Evolutionary conservation across 1,139 yeast species (phyloP).

Genomic region (Cylindricascospora bacillispora): DNA sequence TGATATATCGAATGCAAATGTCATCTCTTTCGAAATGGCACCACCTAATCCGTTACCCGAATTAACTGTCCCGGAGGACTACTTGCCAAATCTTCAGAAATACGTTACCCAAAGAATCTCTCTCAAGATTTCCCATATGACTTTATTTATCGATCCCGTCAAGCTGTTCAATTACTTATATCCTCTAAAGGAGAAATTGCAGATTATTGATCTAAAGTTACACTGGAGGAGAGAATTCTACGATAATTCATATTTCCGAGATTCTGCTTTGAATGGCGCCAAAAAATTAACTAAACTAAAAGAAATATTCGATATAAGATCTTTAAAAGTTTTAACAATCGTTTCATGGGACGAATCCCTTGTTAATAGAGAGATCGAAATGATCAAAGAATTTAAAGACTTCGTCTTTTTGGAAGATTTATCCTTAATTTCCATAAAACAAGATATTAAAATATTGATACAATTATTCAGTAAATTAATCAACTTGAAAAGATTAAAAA

Average conservation of each 20-base stretch:
- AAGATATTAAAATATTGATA: conserved; percentile 22
- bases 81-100: conserved; percentile 21
- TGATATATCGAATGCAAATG: conserved; percentile 13
- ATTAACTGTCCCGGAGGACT: conserved; percentile 19
- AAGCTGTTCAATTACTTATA: conserved; percentile 25
- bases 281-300: conserved; percentile 16
- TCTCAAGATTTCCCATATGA: conserved; percentile 22
- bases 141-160: conserved; percentile 29
- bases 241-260: conserved; percentile 18
- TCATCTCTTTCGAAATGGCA: conserved; percentile 30
- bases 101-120: conserved; percentile 22
- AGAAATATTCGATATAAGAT: conserved; percentile 27
- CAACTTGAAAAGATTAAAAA: conserved; percentile 27
- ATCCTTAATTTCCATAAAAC: conserved; percentile 30
- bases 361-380: conserved; percentile 22
- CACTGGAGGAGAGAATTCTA: conserved; percentile 31
- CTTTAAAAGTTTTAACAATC: conserved; percentile 27
- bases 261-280: not conserved
- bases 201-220: conserved; percentile 27
- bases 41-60: conserved; percentile 31
- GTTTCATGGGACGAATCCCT: conserved; percentile 31
- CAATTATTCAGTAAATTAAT: conserved; percentile 22
- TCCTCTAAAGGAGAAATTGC: conserved; percentile 22
- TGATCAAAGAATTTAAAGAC: conserved; percentile 27
- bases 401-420: conserved; percentile 28